Conservation (phyloP, 371 early-diverging fungal genomes). For the Vairimorpha apis region DNA sequence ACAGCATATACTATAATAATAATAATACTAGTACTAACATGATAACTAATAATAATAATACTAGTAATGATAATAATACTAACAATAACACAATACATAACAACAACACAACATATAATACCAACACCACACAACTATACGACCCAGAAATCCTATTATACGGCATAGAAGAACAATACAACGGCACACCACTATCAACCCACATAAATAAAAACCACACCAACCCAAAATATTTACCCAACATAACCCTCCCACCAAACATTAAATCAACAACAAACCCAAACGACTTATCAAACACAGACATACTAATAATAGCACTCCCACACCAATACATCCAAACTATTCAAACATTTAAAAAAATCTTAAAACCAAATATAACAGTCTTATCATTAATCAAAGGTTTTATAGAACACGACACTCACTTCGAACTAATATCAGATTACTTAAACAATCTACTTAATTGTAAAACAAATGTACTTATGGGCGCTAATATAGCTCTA, state of each 20-base stretch:
- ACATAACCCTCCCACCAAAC: conserved; percentile 74
- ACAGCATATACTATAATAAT: too few relatives aligned
- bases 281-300: conserved; percentile 69
- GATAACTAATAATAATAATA: too few relatives aligned
- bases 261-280: conserved; percentile 77
- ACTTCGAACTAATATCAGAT: conserved; percentile 75
- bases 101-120: too few relatives aligned
- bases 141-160: conserved; percentile 83
- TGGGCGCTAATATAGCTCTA: conserved; percentile 95
- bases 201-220: conserved; percentile 83
- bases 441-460: conserved; percentile 71
- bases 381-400: conserved; percentile 84
- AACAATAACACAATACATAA: too few relatives aligned
- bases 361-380: conserved; percentile 69
- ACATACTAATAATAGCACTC: conserved; percentile 81
- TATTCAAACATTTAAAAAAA: conserved; percentile 67
- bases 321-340: conserved; percentile 84
- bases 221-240: conserved; percentile 89
- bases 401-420: conserved; percentile 62
- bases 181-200: conserved; percentile 73
- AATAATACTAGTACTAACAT: too few relatives aligned
- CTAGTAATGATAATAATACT: too few relatives aligned
- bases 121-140: too few relatives aligned
- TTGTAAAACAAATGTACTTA: conserved; percentile 73
- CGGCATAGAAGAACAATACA: conserved; percentile 83